Evolutionary conservation across 129 eudicot genomes (phyloP).

Genomic region (Chrysanthemum makinoi): DNA sequence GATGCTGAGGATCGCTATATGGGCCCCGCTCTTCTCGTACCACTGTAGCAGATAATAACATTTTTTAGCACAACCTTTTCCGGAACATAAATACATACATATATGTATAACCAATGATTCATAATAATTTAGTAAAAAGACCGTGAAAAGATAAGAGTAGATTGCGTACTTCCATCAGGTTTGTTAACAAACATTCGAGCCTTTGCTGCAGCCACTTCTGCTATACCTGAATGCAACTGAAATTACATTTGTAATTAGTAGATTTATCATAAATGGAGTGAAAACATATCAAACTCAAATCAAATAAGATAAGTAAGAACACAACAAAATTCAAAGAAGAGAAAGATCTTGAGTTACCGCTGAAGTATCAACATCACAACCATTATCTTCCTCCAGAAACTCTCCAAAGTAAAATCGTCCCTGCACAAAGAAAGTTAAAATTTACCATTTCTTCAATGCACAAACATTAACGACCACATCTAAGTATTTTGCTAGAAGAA

Average conservation of each 20-base stretch:
- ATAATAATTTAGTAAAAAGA: neutral
- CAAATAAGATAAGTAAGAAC: neutral
- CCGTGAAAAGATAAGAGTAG: conserved; percentile 2
- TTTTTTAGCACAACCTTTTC: neutral
- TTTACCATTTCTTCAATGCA: conserved; percentile 17
- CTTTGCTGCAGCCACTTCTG: conserved; percentile 97
- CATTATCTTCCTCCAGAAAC: conserved; percentile 58
- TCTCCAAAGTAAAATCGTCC: conserved; percentile 94
- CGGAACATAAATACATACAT: neutral
- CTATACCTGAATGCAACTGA: conserved; percentile 94
- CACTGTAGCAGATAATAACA: conserved; percentile 50
- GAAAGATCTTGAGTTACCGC: conserved; percentile 48
- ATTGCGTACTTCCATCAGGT: conserved; percentile 84
- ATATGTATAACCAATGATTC: neutral
- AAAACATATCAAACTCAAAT: neutral
- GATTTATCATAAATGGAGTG: neutral
- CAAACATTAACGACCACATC: neutral
- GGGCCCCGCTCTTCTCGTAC: conserved; percentile 93
- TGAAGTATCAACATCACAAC: conserved; percentile 69
- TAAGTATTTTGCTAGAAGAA: neutral
- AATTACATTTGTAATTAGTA: conserved; percentile 28
- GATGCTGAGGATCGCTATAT: conserved; percentile 93
- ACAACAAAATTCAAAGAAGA: conserved; percentile 9
- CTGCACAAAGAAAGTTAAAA: conserved; percentile 41
- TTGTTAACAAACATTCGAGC: conserved; percentile 95